Evolutionary conservation across 805 yeast genomes (phyloP), one percentile per base, ranked within the genome.

Genomic region (Debaryomyces hansenii): DNA sequence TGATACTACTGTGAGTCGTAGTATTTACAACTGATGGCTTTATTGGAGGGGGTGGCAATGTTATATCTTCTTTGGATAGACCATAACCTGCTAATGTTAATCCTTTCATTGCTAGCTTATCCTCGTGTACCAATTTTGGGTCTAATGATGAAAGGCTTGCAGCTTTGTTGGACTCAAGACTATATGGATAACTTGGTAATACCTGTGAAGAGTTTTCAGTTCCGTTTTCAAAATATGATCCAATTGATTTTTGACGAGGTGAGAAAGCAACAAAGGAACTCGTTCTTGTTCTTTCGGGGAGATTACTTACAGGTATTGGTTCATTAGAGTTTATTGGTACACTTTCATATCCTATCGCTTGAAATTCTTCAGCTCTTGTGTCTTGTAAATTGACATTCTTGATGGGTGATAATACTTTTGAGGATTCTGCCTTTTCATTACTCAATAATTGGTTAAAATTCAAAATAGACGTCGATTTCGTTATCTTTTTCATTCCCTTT

Each of bases 291-390:
- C 52, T 39, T 14, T 50, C 54, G n/a, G 69, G 70, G 6, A 64
- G 45, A 41, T 58, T 55, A 55, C 48, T 55, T 15, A 66, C 71
- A 35, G 56, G 65, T 14, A 66, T 58, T 4, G 72, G 73, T 34
- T 63, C 71, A 16, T 53, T 53, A 4, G 59, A 40, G 31, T 51
- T 54, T 5, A 55, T 16, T 10, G 61, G 47, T 20, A 58, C 59
- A n/a, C 57, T 47, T n/a, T 65, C 67, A 45, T 69, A 69, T 27
- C 70, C 64, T 20, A 71, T 62, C 14, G 76, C 71, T 37, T 67
- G 74, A 52, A 70, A 70, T 20, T 35, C 38, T 10, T 42, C 41
- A 8, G 40, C 14, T 24, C 40, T 48, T 3, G 14, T 9, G 9
- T 38, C 38, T 31, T 41, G 20, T 32, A 10, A 37, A 16, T n/a